A percentile compares a stretch with the other conserved stretches of the same genome.
Evolutionary conservation across 345 rosid genomes (phyloP).

Genomic region (Hibiscus trionum): DNA sequence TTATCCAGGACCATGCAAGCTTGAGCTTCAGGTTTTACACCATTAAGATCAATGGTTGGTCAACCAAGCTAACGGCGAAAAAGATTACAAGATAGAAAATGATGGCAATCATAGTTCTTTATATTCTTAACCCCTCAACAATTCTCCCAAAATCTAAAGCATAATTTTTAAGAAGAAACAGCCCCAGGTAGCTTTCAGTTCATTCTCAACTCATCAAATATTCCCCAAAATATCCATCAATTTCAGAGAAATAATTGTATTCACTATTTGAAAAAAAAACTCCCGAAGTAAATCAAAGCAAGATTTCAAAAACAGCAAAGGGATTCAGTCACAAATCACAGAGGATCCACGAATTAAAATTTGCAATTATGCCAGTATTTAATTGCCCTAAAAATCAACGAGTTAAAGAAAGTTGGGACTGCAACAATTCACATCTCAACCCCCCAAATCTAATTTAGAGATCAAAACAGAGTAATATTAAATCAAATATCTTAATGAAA

Average conservation of each 20-base stretch:
- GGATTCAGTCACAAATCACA: not conserved
- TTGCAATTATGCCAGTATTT: not conserved
- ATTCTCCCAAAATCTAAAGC: not conserved
- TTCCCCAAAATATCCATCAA: not conserved
- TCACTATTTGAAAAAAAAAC: not conserved
- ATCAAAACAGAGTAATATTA: not conserved
- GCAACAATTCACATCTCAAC: not conserved
- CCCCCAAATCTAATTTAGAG: not conserved
- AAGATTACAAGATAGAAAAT: not conserved
- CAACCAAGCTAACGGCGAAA: not conserved
- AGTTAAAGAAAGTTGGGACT: too few species aligned
- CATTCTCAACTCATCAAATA: not conserved
- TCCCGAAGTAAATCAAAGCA: not conserved
- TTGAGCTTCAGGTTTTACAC: not conserved
- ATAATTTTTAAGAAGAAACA: not conserved
- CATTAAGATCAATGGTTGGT: not conserved
- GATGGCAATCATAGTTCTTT: not conserved
- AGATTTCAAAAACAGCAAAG: not conserved
- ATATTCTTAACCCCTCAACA: not conserved
- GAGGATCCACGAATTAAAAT: not conserved
- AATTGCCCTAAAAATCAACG: too few species aligned
- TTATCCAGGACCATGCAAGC: not conserved
- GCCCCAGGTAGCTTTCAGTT: not conserved
- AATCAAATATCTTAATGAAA: not conserved
- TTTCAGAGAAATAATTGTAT: not conserved